phyloP scores from a whole-genome alignment of 2,329 filamentous ascomycete species.

The Xylariales sp. region DNA sequence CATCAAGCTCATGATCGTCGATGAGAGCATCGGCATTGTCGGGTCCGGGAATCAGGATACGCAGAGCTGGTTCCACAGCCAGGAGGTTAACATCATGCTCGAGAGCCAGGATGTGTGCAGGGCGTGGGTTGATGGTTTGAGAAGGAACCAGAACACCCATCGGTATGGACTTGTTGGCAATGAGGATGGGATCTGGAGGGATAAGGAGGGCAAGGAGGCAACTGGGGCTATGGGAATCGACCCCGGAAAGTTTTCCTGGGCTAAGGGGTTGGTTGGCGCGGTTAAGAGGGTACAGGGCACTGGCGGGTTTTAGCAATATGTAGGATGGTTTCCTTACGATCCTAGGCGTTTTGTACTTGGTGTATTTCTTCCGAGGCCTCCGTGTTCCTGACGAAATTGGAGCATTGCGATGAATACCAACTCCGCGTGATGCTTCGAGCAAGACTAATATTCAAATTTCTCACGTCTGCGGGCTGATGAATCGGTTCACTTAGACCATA shows the following conservation, averaged over 20 bases:
- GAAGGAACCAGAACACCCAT: slow-evolving; percentile 63
- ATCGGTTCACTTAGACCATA: too few species aligned
- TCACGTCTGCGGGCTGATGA: too few species aligned
- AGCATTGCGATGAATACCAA: too few species aligned
- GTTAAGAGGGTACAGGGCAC: slow-evolving; percentile 22
- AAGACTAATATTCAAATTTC: too few species aligned
- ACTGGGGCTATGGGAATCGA: slow-evolving; percentile 48
- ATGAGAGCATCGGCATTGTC: slow-evolving; percentile 63
- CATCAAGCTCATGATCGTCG: slow-evolving; percentile 72
- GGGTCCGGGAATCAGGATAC: slow-evolving; percentile 79
- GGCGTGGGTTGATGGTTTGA: slow-evolving; percentile 57
- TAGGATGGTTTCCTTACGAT: too few species aligned
- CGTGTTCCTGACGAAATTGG: too few species aligned
- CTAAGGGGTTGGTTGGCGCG: slow-evolving; percentile 22
- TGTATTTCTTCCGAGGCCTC: too few species aligned
- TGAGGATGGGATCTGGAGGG: slow-evolving; percentile 60
- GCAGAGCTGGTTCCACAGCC: slow-evolving; percentile 72
- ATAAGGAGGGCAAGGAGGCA: slow-evolving; percentile 39
- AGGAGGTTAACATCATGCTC: slow-evolving; percentile 73
- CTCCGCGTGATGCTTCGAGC: too few species aligned
- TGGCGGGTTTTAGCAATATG: slow-evolving; percentile 26
- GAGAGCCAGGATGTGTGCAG: slow-evolving; percentile 58
- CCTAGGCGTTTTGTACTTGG: too few species aligned
- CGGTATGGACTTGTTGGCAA: slow-evolving; percentile 47
- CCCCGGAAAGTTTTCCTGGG: slow-evolving; percentile 32